Evolutionary conservation across 192 early-diverging fungal genomes (phyloP).

Genomic region (Geranomyces michiganensis): DNA sequence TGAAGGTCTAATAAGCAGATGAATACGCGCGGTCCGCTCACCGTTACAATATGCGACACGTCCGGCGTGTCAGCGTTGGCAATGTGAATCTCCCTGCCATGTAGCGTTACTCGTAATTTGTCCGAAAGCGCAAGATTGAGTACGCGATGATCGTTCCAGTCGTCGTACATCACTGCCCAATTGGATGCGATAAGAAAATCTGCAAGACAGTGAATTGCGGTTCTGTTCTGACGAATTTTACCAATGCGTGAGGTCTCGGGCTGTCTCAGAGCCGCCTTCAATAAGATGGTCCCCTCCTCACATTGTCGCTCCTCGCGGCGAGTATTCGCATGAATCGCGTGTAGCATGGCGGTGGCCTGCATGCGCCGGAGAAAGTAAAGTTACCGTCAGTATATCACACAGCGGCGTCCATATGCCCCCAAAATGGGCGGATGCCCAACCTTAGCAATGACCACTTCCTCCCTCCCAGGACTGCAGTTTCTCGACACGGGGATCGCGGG

Average conservation of each 20-base stretch:
- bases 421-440: too few species aligned
- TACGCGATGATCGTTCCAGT: slow-evolving; percentile 22
- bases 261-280: slow-evolving; percentile 8
- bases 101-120: background rate
- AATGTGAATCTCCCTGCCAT: slow-evolving; percentile 4
- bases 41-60: background rate
- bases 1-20: background rate
- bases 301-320: slow-evolving; percentile 15
- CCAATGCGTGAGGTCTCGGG: slow-evolving; percentile 17
- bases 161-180: slow-evolving; percentile 32
- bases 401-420: too few species aligned
- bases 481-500: background rate
- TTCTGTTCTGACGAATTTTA: background rate
- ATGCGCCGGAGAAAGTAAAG: too few species aligned
- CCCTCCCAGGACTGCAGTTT: background rate
- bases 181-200: background rate
- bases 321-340: background rate
- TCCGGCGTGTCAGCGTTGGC: background rate
- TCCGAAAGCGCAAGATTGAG: slow-evolving; percentile 16
- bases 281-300: slow-evolving; percentile 21
- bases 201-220: background rate
- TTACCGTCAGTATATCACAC: too few species aligned
- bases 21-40: background rate
- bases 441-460: background rate
- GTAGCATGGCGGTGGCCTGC: slow-evolving; percentile 21